phyloP scores from a whole-genome alignment of 2,329 filamentous ascomycete genomes.

The Zymoseptoria ardabiliae region DNA sequence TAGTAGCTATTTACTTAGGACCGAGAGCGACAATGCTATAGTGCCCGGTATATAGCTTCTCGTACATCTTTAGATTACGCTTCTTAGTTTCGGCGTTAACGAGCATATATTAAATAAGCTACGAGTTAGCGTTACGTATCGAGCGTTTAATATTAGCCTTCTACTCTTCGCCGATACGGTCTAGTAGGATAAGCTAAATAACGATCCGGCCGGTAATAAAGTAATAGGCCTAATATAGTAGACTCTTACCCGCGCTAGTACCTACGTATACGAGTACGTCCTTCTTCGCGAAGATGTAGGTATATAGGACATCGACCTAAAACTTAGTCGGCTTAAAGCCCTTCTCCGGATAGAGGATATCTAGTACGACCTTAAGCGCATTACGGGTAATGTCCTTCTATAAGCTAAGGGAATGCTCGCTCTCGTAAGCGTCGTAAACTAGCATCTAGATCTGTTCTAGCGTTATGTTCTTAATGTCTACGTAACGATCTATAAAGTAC shows the following conservation, averaged over 20 bases:
- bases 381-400: background rate
- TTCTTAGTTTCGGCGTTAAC: background rate
- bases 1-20: background rate
- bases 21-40: background rate
- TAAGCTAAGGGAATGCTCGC: background rate
- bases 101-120: background rate
- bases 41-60: background rate
- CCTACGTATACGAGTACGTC: background rate
- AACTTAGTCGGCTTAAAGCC: background rate
- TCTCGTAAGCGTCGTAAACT: background rate
- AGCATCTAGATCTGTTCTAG: background rate
- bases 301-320: background rate
- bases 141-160: background rate
- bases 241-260: background rate
- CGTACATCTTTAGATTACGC: background rate
- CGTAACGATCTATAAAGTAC: background rate
- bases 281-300: background rate
- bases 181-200: background rate
- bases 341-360: background rate
- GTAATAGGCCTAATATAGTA: background rate
- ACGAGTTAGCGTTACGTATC: background rate
- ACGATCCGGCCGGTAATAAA: background rate
- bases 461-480: background rate
- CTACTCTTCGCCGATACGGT: background rate
- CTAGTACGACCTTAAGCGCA: background rate